Evolutionary conservation across 345 rosid species (phyloP).

Genomic region (Moringa oleifera): DNA sequence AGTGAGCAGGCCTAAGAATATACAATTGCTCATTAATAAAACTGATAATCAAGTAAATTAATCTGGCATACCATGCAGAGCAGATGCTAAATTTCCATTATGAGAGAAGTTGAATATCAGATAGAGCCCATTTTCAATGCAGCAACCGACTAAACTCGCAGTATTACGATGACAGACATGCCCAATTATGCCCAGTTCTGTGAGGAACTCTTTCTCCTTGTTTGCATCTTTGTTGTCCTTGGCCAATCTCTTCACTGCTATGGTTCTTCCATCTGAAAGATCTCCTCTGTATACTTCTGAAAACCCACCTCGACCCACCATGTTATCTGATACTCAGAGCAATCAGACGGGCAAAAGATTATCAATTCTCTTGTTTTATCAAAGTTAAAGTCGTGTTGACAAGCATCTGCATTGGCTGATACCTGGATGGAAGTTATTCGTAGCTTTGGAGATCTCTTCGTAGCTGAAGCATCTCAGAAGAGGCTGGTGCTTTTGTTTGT

Average conservation of each 20-base stretch:
- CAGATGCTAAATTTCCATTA: conserved; percentile 70
- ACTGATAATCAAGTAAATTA: too few relatives aligned
- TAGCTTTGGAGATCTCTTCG: conserved; percentile 67
- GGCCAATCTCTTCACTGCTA: conserved; percentile 83
- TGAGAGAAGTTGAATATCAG: conserved; percentile 75
- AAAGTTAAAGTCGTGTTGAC: too few relatives aligned
- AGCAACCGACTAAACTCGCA: conserved; percentile 74
- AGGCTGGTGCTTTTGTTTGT: conserved; percentile 39
- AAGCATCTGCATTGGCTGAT: too few relatives aligned
- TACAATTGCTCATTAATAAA: neutral
- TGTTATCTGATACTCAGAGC: conserved; percentile 40
- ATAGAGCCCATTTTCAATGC: conserved; percentile 81
- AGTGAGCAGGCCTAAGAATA: neutral
- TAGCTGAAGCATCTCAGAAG: conserved; percentile 63
- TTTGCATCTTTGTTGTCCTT: conserved; percentile 66
- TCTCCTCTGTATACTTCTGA: conserved; percentile 92
- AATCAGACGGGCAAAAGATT: too few relatives aligned
- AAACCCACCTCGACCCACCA: conserved; percentile 83
- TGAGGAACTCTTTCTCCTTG: conserved; percentile 84
- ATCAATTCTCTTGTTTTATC: too few relatives aligned
- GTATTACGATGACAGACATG: conserved; percentile 87
- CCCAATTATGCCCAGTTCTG: conserved; percentile 74
- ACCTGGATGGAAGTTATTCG: conserved; percentile 69
- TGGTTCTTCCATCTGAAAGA: conserved; percentile 56
- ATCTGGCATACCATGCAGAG: conserved; percentile 54